Base-by-base conservation (phyloP, 768 basidiomycete species). In the Lentinus brumalis region DNA sequence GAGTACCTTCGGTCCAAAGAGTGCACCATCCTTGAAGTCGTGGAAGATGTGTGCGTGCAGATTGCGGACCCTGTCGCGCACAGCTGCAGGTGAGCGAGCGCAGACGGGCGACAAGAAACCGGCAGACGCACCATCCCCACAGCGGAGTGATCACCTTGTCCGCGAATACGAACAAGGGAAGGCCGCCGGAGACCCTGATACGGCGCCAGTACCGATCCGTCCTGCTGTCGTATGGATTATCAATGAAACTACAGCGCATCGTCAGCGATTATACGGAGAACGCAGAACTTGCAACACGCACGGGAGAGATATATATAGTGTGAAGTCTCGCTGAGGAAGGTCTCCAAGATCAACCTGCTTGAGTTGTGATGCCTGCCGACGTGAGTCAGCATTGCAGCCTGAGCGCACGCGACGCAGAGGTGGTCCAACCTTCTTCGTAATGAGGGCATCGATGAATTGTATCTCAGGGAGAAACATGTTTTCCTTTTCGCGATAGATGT, bases 141-240 rank as follows among this genome's bases (percentile, higher is more conserved):
- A 61, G 54, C 21, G 56, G 60, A 10, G 42, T 61, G 9, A 61
- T 44, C 21, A 61, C 35, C 39, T 61, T 61, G 60, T 61, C 60
- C 10, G 54, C 44, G 42, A 61, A 61, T 4, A 61, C 60, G 16
- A 39, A 15, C 3, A 61, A 30, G 9, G 54, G 31, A 7, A 61
- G 40, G 31, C 54, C 60, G 15, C 53, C 60, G 7, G 60, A 61
- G 16, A 61, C 49, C 8, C 50, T 47, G 10, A 61, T 35, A 4
- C 49, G 47, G 2, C 60, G 39, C 50, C 49, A 47, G 29, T 50
- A 42, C 3, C 35, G 30, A 29, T 56, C 39, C 11, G 9, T 21
- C 11, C 56, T 50, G 5, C 46, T 46, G 6, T 55, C 32, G 5
- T n/a, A 11, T 1, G 53, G 41, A 16, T 55, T 39, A 40, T 56